These are phyloP conservation scores for Micractinium conductrix DNA, from an alignment of 139 green algal genomes.

Conservation along the genomic window DNA sequence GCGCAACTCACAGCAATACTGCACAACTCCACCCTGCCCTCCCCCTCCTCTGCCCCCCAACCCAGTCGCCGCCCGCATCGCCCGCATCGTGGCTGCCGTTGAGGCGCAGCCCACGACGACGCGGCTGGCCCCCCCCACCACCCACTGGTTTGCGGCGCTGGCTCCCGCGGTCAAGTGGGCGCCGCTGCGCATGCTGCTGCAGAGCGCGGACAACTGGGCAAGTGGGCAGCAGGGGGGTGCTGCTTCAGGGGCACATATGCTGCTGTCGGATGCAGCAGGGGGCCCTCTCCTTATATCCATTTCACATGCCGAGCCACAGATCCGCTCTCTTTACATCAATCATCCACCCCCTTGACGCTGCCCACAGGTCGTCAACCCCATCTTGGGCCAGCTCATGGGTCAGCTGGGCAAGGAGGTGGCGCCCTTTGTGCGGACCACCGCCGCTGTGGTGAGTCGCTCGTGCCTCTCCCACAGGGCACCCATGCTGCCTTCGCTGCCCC, in stretches of 20 bases:
- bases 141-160: slow-evolving; percentile 62
- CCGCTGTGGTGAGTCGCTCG: slow-evolving; percentile 23
- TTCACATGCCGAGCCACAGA: too few species aligned
- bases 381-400: slow-evolving; percentile 42
- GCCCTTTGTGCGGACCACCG: slow-evolving; percentile 59
- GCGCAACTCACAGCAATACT: too few species aligned
- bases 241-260: not conserved
- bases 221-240: not conserved
- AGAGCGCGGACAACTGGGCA: slow-evolving; percentile 20
- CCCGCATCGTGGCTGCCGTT: slow-evolving; percentile 42
- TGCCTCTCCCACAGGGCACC: too few species aligned
- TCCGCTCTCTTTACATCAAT: not conserved
- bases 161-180: slow-evolving; percentile 13
- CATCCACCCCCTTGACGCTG: too few species aligned
- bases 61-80: slow-evolving; percentile 46
- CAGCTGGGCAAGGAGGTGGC: slow-evolving; percentile 12
- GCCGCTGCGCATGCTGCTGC: slow-evolving; percentile 25
- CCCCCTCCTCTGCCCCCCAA: not conserved
- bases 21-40: too few species aligned
- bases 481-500: too few species aligned
- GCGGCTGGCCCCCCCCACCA: slow-evolving; percentile 54
- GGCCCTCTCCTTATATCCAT: too few species aligned
- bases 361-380: not conserved
- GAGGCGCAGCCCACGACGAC: slow-evolving; percentile 38
- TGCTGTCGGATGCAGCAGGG: too few species aligned